These are phyloP conservation scores for Chaetothyriales sp. DNA, from an alignment of 2,329 filamentous ascomycete species.

Conservation along the genomic window DNA sequence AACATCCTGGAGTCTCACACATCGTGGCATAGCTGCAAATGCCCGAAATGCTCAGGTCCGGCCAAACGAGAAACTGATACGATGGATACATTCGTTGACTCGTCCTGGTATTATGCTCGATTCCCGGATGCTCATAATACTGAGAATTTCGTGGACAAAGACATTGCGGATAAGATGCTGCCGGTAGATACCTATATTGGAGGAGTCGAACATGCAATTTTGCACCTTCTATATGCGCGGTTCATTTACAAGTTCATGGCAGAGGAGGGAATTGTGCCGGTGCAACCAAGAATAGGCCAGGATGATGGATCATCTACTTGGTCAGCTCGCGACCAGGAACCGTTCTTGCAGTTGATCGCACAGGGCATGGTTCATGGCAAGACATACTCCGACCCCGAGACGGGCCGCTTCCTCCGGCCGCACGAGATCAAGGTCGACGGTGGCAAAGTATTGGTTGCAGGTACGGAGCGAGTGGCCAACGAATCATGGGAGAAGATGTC, in stretches of 20 bases:
- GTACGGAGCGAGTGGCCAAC: conserved; percentile 43
- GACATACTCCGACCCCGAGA: conserved; percentile 61
- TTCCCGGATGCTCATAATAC: conserved; percentile 58
- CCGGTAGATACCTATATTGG: conserved; percentile 83
- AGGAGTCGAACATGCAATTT: conserved; percentile 77
- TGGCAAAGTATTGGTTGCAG: conserved; percentile 43
- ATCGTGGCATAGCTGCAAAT: conserved; percentile 60
- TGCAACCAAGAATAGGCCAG: conserved; percentile 17
- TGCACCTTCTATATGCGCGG: conserved; percentile 75
- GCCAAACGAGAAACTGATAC: conserved; percentile 80
- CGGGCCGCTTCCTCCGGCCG: conserved; percentile 60
- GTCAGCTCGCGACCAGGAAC: conserved; percentile 40
- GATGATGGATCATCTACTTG: conserved; percentile 10
- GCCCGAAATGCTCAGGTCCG: conserved; percentile 52
- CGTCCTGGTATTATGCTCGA: conserved; percentile 82
- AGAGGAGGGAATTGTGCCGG: conserved; percentile 27
- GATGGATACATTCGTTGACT: conserved; percentile 94
- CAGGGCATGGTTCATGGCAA: conserved; percentile 90
- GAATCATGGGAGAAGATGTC: conserved; percentile 83
- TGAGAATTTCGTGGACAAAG: conserved; percentile 45
- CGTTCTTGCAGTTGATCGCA: conserved; percentile 67
- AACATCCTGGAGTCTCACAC: conserved; percentile 60
- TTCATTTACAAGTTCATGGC: conserved; percentile 82
- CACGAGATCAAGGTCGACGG: conserved; percentile 49
- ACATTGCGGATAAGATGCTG: conserved; percentile 40